Evolutionary conservation across 1,139 yeast species (phyloP).

Genomic region (Debaryomyces nepalensis): DNA sequence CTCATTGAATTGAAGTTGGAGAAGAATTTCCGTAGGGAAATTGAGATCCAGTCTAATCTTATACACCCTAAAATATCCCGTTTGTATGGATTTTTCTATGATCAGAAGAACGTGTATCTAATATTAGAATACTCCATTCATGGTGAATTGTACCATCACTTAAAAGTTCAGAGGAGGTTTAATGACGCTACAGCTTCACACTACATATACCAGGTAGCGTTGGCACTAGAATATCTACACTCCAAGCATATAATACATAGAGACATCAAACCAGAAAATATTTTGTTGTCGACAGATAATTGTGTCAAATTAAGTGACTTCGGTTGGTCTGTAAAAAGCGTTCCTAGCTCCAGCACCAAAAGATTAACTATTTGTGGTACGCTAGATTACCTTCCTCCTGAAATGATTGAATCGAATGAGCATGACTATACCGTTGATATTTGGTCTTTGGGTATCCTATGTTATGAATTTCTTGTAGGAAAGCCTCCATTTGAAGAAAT

Average conservation of each 20-base stretch:
- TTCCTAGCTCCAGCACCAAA: slow-evolving; percentile 44
- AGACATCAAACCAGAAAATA: slow-evolving; percentile 92
- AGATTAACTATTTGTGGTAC: slow-evolving; percentile 94
- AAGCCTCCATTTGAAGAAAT: slow-evolving; percentile 90
- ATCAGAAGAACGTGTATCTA: slow-evolving; percentile 75
- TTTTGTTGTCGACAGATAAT: slow-evolving; percentile 73
- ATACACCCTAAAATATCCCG: slow-evolving; percentile 81
- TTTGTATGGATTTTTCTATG: slow-evolving; percentile 85
- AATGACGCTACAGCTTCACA: slow-evolving; percentile 74
- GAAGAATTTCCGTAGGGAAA: slow-evolving; percentile 85
- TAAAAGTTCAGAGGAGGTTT: slow-evolving; percentile 68
- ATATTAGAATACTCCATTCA: slow-evolving; percentile 82
- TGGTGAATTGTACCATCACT: slow-evolving; percentile 83
- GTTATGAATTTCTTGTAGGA: slow-evolving; percentile 88
- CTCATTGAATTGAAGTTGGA: slow-evolving; percentile 78
- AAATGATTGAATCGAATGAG: slow-evolving; percentile 83
- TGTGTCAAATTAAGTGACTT: slow-evolving; percentile 85
- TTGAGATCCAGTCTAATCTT: slow-evolving; percentile 83
- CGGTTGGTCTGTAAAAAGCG: slow-evolving; percentile 84
- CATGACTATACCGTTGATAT: slow-evolving; percentile 83
- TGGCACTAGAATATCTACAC: slow-evolving; percentile 78
- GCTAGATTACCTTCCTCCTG: slow-evolving; percentile 92
- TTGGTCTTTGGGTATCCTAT: slow-evolving; percentile 90
- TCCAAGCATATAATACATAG: slow-evolving; percentile 82
- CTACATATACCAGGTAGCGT: slow-evolving; percentile 82